These are phyloP conservation scores for Singerocomus inundabilis DNA, from an alignment of 1,284 basidiomycete genomes.

Conservation along the genomic window DNA sequence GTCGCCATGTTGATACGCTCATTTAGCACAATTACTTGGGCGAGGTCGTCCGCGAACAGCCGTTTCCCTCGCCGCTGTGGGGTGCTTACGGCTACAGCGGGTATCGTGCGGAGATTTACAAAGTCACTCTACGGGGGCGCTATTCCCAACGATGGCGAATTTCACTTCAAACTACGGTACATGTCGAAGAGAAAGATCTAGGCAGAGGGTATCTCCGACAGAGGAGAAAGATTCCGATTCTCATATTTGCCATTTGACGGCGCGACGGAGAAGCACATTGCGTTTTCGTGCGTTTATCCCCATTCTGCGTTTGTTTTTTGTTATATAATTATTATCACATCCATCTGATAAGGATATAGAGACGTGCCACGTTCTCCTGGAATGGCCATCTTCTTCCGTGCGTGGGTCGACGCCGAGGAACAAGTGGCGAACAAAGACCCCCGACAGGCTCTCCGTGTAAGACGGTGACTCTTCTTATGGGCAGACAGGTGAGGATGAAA, in stretches of 20 bases:
- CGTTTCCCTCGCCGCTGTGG: constrained; percentile 7
- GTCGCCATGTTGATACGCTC: constrained; percentile 10
- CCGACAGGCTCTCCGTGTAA: constrained; percentile 16
- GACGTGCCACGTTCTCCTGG: constrained; percentile 27
- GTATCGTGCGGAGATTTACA: constrained; percentile 23
- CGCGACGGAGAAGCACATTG: too few relatives aligned
- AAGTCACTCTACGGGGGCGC: constrained; percentile 5
- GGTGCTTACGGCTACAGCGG: constrained; percentile 14
- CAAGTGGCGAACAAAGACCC: constrained; percentile 24
- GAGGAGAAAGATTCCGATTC: constrained; percentile 19
- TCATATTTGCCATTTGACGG: constrained; percentile 31
- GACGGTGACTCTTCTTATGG: constrained; percentile 19
- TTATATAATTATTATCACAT: constrained; percentile 1
- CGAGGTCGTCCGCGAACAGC: constrained; percentile 8
- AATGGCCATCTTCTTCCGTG: constrained; percentile 24
- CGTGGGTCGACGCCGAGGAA: constrained; percentile 24
- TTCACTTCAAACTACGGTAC: constrained; percentile 11
- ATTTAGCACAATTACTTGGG: constrained; percentile 13
- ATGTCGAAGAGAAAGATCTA: constrained; percentile 19
- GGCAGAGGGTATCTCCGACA: constrained; percentile 17
- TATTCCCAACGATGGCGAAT: constrained; percentile 6
- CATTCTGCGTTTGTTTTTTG: neutral
- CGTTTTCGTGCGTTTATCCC: constrained; percentile 22
- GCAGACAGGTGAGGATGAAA: constrained; percentile 5
- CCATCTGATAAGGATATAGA: constrained; percentile 20